phyloP scores from a whole-genome alignment of 108 stramenopile species.

The Fragilaria radians region DNA sequence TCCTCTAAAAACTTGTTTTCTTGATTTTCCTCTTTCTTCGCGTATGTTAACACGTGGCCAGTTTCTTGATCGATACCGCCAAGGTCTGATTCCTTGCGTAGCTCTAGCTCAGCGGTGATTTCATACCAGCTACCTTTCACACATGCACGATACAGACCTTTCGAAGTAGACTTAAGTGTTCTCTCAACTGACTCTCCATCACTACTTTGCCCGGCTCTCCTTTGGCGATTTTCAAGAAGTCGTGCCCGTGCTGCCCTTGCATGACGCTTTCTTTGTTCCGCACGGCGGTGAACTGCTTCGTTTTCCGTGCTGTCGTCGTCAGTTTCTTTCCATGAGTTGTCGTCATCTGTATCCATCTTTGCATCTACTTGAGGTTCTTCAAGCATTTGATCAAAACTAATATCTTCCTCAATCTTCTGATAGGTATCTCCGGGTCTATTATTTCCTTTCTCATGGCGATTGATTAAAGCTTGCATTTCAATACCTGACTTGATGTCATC shows the following conservation, averaged over 20 bases:
- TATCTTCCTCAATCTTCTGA: slow-evolving; percentile 14
- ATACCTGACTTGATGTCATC: slow-evolving; percentile 17
- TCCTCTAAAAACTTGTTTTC: slow-evolving; percentile 62
- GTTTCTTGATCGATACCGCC: slow-evolving; percentile 49
- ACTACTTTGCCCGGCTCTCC: slow-evolving; percentile 21
- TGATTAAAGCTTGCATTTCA: slow-evolving; percentile 14
- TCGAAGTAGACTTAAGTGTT: slow-evolving; percentile 30
- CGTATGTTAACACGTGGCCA: slow-evolving; percentile 57
- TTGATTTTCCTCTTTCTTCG: slow-evolving; percentile 35
- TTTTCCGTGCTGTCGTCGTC: slow-evolving; percentile 23
- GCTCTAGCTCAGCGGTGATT: slow-evolving; percentile 70
- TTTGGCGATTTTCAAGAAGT: slow-evolving; percentile 22
- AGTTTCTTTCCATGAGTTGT: not conserved
- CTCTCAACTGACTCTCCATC: slow-evolving; percentile 61
- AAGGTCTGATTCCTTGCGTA: slow-evolving; percentile 58
- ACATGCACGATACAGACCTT: slow-evolving; percentile 79
- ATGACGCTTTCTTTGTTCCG: slow-evolving; percentile 16
- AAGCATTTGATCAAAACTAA: slow-evolving; percentile 61
- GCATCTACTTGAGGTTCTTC: slow-evolving; percentile 19
- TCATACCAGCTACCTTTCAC: slow-evolving; percentile 36
- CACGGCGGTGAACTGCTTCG: slow-evolving; percentile 5
- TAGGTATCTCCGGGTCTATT: not conserved
- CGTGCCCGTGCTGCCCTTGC: slow-evolving; percentile 17
- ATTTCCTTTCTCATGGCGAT: not conserved
- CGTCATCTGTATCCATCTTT: slow-evolving; percentile 20